Evolutionary conservation across 768 basidiomycete genomes (phyloP).

Genomic region (Dictyophora rubrovolvata): DNA sequence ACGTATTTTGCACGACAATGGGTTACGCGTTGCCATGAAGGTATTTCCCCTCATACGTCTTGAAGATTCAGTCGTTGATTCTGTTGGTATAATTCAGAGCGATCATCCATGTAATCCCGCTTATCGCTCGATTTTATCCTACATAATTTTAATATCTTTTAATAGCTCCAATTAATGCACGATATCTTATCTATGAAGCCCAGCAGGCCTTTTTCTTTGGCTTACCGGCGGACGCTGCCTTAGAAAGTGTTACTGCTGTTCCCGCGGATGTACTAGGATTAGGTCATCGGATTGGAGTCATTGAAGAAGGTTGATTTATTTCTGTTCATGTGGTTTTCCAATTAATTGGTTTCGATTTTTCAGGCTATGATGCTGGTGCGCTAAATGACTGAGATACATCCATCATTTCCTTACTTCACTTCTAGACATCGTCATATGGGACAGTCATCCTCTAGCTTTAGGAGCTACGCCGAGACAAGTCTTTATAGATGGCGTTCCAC

Average conservation of each 20-base stretch:
- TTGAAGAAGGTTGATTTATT: constrained; percentile 37
- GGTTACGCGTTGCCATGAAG: constrained; percentile 44
- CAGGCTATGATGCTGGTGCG: constrained; percentile 64
- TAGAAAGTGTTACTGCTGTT: constrained; percentile 61
- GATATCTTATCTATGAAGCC: constrained; percentile 48
- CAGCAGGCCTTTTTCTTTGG: constrained; percentile 67
- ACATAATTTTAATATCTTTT: neutral
- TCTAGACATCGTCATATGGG: constrained; percentile 64
- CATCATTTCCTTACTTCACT: constrained; percentile 5
- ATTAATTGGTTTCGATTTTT: neutral
- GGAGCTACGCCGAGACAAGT: constrained; percentile 76
- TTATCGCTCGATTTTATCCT: neutral
- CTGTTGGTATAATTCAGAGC: neutral
- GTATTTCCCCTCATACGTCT: constrained; percentile 16
- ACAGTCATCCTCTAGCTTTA: constrained; percentile 65
- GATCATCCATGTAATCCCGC: neutral
- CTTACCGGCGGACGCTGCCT: constrained; percentile 49
- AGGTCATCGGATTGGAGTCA: constrained; percentile 64
- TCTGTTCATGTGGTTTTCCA: neutral
- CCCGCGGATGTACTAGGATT: constrained; percentile 63
- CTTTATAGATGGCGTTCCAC: constrained; percentile 77
- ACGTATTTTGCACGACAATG: constrained; percentile 39
- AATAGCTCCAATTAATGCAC: constrained; percentile 29
- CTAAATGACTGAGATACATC: neutral
- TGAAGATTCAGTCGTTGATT: neutral